Evolutionary conservation across 768 basidiomycete genomes (phyloP).

Genomic region (Favolaschia claudopus): DNA sequence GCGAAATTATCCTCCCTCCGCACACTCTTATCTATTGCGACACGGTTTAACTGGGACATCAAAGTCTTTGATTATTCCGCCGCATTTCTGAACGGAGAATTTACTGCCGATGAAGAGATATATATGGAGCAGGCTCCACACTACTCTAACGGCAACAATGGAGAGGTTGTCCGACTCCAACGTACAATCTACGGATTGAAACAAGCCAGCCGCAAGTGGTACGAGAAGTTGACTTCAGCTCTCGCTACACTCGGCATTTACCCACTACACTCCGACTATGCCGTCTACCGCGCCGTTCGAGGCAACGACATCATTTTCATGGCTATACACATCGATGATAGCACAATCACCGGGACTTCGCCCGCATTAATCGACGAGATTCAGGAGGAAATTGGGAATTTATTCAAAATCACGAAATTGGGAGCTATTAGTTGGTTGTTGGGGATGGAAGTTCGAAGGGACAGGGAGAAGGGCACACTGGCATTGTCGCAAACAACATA

Average conservation of each 20-base stretch:
- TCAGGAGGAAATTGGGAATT: slow-evolving; percentile 29
- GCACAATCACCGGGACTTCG: slow-evolving; percentile 32
- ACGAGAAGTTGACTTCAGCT: slow-evolving; percentile 27
- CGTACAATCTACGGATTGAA: slow-evolving; percentile 45
- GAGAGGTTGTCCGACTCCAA: slow-evolving; percentile 1
- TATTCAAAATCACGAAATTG: slow-evolving; percentile 41
- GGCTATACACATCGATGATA: slow-evolving; percentile 39
- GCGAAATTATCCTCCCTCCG: slow-evolving; percentile 4
- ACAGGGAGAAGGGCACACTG: slow-evolving; percentile 26
- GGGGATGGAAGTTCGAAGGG: slow-evolving; percentile 37
- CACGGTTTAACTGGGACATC: slow-evolving; percentile 26
- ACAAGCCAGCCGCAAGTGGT: slow-evolving; percentile 41
- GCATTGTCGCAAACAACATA: slow-evolving; percentile 38
- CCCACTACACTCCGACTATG: slow-evolving; percentile 14
- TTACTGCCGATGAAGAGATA: slow-evolving; percentile 21
- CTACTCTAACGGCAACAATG: neutral
- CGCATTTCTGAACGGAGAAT: slow-evolving; percentile 22
- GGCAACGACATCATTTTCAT: neutral
- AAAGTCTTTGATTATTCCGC: slow-evolving; percentile 21
- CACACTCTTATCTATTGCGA: neutral
- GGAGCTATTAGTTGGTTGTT: slow-evolving; percentile 38
- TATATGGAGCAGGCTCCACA: slow-evolving; percentile 32
- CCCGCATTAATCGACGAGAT: slow-evolving; percentile 20
- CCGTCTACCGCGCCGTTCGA: slow-evolving; percentile 8
- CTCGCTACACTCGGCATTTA: slow-evolving; percentile 22